Conservation (phyloP, 768 basidiomycete genomes). For the Boletus sensibilis region DNA sequence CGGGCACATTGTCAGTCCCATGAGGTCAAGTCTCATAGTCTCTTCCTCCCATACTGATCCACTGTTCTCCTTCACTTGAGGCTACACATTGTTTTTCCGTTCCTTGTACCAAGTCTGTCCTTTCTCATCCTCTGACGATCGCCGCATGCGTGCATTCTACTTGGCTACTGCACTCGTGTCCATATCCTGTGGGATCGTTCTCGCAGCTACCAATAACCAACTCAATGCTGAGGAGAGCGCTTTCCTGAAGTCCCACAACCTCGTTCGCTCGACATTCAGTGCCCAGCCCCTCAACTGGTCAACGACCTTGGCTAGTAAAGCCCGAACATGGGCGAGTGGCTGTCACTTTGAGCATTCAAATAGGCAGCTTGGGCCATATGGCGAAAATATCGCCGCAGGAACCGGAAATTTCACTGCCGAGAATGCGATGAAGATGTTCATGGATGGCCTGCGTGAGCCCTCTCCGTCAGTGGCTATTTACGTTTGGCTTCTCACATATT, state of each 20-base stretch:
- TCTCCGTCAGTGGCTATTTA: not conserved
- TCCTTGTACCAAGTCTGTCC: constrained; percentile 1
- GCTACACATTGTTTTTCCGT: not conserved
- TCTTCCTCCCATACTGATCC: not conserved
- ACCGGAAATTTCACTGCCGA: constrained; percentile 45
- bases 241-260: constrained; percentile 51
- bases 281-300: constrained; percentile 52
- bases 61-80: not conserved
- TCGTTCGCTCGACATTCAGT: constrained; percentile 41
- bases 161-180: constrained; percentile 8
- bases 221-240: constrained; percentile 15
- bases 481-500: not conserved
- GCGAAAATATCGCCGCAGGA: constrained; percentile 56
- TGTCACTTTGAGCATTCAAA: constrained; percentile 51
- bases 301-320: constrained; percentile 42
- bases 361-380: constrained; percentile 46
- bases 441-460: constrained; percentile 47
- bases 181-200: constrained; percentile 12
- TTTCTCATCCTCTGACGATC: constrained; percentile 1
- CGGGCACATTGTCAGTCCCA: not conserved
- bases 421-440: constrained; percentile 47
- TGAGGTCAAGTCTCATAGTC: not conserved
- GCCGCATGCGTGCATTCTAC: constrained; percentile 10
- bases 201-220: constrained; percentile 14
- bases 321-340: constrained; percentile 48